Conservation (phyloP, 2,329 filamentous ascomycete genomes). For the Uncinocarpus reesii region DNA sequence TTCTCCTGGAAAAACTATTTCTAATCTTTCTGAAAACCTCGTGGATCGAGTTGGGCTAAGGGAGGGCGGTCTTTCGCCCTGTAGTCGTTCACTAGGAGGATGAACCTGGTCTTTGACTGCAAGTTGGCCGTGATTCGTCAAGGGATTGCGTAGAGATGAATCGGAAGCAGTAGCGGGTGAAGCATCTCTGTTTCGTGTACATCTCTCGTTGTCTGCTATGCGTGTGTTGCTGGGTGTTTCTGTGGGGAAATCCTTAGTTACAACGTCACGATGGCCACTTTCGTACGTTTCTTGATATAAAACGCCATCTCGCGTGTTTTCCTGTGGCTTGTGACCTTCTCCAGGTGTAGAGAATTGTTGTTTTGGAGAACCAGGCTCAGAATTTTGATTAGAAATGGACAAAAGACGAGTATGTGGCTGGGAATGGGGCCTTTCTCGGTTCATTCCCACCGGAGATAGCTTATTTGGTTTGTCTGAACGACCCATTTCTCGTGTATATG, state of each 20-base stretch:
- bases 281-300: not conserved
- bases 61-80: constrained; percentile 10
- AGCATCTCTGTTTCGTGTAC: not conserved
- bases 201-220: not conserved
- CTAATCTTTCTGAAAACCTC: constrained; percentile 46
- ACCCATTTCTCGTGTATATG: not conserved
- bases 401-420: not conserved
- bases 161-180: not conserved
- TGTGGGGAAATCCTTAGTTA: not conserved
- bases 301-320: not conserved
- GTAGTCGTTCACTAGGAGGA: not conserved
- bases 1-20: constrained; percentile 38
- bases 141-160: not conserved
- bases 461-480: no score
- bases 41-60: constrained; percentile 31
- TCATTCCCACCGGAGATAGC: not conserved
- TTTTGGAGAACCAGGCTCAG: constrained; percentile 4
- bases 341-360: constrained; percentile 14
- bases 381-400: not conserved
- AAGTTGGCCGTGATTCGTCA: not conserved
- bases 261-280: not conserved
- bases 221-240: not conserved
- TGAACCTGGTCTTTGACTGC: constrained; percentile 7
- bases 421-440: not conserved
- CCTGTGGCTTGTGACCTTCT: not conserved